phyloP scores from a whole-genome alignment of 345 rosid species.

The Syzygium grande region DNA sequence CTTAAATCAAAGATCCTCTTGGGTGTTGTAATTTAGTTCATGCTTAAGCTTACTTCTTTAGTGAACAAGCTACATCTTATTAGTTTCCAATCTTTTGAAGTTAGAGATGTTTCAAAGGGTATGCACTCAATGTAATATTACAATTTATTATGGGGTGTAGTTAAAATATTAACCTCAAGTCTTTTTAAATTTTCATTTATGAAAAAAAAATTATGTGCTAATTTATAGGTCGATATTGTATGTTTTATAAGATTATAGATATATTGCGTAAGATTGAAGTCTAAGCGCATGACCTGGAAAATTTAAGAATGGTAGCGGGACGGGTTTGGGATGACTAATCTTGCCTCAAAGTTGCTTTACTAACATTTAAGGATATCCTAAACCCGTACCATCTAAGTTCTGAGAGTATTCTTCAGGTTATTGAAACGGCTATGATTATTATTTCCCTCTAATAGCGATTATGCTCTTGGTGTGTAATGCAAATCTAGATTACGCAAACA shows the following conservation, averaged over 20 bases:
- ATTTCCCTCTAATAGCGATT: accelerated
- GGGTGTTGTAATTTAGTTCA: not conserved
- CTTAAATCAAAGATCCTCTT: not conserved
- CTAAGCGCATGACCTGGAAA: not conserved
- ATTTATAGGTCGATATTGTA: not conserved
- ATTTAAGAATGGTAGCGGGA: not conserved
- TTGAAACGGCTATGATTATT: accelerated
- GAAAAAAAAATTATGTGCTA: no score
- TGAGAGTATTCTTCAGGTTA: accelerated
- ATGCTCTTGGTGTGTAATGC: not conserved
- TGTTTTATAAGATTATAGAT: not conserved
- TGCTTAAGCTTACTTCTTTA: not conserved
- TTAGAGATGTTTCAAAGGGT: not conserved
- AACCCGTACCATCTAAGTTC: not conserved
- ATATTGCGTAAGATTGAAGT: not conserved
- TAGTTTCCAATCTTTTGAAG: not conserved
- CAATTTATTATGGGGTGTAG: not conserved
- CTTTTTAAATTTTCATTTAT: not conserved
- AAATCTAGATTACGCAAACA: not conserved
- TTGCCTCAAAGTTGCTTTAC: accelerated
- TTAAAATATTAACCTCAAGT: not conserved
- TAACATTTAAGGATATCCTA: not conserved
- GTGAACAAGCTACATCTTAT: not conserved
- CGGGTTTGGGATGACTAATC: accelerated
- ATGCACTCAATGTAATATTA: not conserved